Base-by-base conservation (phyloP, 768 basidiomycete genomes). In the Boletus subcaerulescens region DNA sequence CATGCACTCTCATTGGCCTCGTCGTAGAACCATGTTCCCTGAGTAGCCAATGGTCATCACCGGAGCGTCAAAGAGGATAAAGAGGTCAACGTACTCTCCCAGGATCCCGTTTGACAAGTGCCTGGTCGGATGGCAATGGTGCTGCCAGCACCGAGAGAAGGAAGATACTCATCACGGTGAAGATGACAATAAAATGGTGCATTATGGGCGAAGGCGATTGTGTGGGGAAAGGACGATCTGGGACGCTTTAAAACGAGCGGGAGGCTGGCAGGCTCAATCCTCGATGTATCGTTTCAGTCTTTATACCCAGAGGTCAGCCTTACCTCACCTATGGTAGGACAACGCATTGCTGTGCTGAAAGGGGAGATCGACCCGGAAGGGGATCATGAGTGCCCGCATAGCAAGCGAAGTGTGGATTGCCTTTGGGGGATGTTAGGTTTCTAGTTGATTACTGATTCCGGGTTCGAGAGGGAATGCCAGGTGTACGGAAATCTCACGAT, bases 21-120 rank as follows among this genome's bases (percentile, higher is more conserved):
- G 50, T 77, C 78, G 56, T 83, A 57, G 66, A 80, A 90, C 80
- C 80, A 90, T 33, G 87, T 90, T 39, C 81, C 87, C 87, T 89
- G 59, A 24, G 38, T 5, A 46, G 42, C 48, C 52, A 41, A 41
- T 45, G 31, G 20, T 68, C 32, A 57, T 59, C 43, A 15, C 47
- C 24, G 18, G 29, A 14, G 18, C 29, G 26, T 17, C 14, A 39
- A 7, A 32, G 22, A 31, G 14, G 8, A 18, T 22, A 9, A 7
- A 9, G 24, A 50, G 17, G 35, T 15, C 1, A 7, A 74, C 82
- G 58, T 66, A 89, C 89, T 58, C 75, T 72, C 40, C 89, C 89
- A 8, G 60, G 64, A 61, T 78, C 78, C 49, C 87, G 79, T 67
- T 78, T 82, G 55, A 78, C 76, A 35, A 85, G 73, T 26, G 70